These are phyloP conservation scores for Venturia effusa DNA, from an alignment of 2,329 filamentous ascomycete genomes.

Conservation along the genomic window DNA sequence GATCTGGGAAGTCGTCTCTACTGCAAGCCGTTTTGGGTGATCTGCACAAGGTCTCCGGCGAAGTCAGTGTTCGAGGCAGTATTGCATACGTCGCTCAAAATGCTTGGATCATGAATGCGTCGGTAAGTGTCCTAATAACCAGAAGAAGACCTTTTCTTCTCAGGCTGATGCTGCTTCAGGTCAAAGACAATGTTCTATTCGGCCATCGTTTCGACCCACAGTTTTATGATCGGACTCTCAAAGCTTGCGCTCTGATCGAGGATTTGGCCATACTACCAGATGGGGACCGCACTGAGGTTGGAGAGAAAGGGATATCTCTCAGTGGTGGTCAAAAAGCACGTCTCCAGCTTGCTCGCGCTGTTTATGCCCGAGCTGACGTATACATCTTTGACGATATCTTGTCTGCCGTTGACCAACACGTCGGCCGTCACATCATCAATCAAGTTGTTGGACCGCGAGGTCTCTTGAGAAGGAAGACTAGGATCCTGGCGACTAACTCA, in stretches of 20 bases:
- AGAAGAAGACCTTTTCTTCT: neutral
- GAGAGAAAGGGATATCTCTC: conserved; percentile 11
- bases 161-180: neutral
- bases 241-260: conserved; percentile 9
- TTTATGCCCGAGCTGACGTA: conserved; percentile 8
- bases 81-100: conserved; percentile 10
- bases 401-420: conserved; percentile 23
- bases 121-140: neutral
- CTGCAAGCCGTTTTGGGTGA: conserved; percentile 10
- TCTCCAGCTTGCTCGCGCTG: conserved; percentile 10
- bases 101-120: conserved; percentile 10
- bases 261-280: conserved; percentile 9
- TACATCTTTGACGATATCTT: conserved; percentile 11
- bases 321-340: conserved; percentile 12
- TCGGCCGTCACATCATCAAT: conserved; percentile 81
- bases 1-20: conserved; percentile 8
- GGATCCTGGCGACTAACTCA: conserved; percentile 80
- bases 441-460: conserved; percentile 73
- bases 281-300: conserved; percentile 11
- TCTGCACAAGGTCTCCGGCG: conserved; percentile 5
- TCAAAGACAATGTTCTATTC: conserved; percentile 68
- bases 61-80: conserved; percentile 7
- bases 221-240: conserved; percentile 8
- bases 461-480: conserved; percentile 66
- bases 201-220: conserved; percentile 55